Conservation (phyloP, 2,329 filamentous ascomycete genomes). For the Shiraia sp. region DNA sequence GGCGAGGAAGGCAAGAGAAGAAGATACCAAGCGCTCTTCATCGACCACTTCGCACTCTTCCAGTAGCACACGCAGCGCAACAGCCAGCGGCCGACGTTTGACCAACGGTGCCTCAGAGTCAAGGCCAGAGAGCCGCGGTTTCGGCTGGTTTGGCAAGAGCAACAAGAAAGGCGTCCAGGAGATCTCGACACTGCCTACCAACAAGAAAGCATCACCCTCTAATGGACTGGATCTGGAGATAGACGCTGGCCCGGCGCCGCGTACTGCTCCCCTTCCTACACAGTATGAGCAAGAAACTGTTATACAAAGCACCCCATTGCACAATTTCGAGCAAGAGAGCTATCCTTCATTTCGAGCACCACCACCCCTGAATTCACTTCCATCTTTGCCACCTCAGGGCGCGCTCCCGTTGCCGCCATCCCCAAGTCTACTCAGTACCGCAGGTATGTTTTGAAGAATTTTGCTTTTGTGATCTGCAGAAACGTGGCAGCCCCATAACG, state of each 20-base stretch:
- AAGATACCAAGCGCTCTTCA: slow-evolving; percentile 20
- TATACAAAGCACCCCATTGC: slow-evolving; percentile 5
- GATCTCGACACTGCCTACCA: slow-evolving; percentile 18
- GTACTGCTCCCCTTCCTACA: slow-evolving; percentile 13
- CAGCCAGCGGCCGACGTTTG: background rate
- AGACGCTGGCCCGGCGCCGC: slow-evolving; percentile 14
- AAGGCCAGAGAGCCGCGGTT: slow-evolving; percentile 13
- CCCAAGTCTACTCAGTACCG: slow-evolving; percentile 10
- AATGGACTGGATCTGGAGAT: slow-evolving; percentile 4
- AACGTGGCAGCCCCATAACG: slow-evolving; percentile 4
- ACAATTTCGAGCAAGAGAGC: slow-evolving; percentile 5
- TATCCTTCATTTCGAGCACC: slow-evolving; percentile 17
- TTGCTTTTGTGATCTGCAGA: slow-evolving; percentile 13
- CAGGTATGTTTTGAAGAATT: slow-evolving; percentile 22
- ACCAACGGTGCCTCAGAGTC: slow-evolving; percentile 8
- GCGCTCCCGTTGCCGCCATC: slow-evolving; percentile 23
- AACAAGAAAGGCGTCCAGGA: slow-evolving; percentile 29
- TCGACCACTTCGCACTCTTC: slow-evolving; percentile 28
- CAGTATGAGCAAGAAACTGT: slow-evolving; percentile 1
- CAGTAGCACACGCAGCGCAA: slow-evolving; percentile 18
- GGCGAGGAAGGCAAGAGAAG: slow-evolving; percentile 24
- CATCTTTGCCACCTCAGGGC: slow-evolving; percentile 19
- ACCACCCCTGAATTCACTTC: slow-evolving; percentile 14
- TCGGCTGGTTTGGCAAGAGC: slow-evolving; percentile 26
- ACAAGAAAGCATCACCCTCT: slow-evolving; percentile 10